Base-by-base conservation (phyloP, 257 asterid genomes). In the Rehmannia glutinosa region DNA sequence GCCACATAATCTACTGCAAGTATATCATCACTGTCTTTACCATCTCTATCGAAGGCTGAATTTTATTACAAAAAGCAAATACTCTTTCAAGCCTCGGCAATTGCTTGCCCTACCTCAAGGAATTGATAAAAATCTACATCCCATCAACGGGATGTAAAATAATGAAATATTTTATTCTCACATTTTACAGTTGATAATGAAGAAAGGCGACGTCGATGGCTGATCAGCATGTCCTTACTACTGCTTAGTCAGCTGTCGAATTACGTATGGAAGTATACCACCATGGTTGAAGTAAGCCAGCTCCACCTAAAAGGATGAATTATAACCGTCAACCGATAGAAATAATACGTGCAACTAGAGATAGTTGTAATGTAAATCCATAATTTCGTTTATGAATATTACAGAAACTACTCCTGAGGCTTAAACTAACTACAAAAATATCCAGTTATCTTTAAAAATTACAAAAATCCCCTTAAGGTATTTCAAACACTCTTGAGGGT, bases 231-330 rank as follows among this genome's bases (percentile, higher is more conserved):
- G 38, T 23, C 33, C 25, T 33, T 51, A 41, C 70, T 68, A 91
- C 78, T 77, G 89, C 75, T 74, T 74, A 6, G 75, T 67, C 79
- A 91, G 84, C 67, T 91, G 95, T 32, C 95, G 90, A 64, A 85
- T 84, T 6, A 92, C 97, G 21, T 87, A 89, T 3, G 94, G 97
- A 56, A 89, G 95, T 3, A 92, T 92, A 47, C 97, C 97, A 6
- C 97, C 98, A 55, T 92, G 88, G 86, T 87, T 72, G 94, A 85
- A 87, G 81, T 86, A 86, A 24, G 84, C 85, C 66, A 86, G 74
- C 78, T 86, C 94, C 68, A 86, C 90, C 90, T 86, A 51, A 10
- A 59, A 64, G 45, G 66, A 21, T 12, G 4, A 51, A 43, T 23
- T 11, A 17, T 43, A 71, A 15, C 72, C 55, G 65, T 57, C 68